Base-by-base conservation (phyloP, 1,284 basidiomycete genomes). In the Sanghuangporus baumii region DNA sequence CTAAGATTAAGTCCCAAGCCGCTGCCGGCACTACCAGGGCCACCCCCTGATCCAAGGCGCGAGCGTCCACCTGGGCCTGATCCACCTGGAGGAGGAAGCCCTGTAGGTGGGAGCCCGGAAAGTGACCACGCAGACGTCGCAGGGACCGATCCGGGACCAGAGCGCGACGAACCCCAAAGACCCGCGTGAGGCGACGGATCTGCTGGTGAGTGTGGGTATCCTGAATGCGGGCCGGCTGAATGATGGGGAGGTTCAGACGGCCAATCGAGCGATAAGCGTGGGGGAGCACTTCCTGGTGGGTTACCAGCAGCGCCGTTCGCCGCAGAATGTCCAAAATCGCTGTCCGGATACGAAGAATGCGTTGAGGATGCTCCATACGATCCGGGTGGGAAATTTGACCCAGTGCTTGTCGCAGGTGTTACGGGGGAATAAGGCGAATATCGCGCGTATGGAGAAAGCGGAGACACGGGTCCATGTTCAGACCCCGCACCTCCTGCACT, bases 171-270 rank as follows among this genome's bases (percentile, higher is more conserved):
- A 16, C 58, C 50, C 58, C 58, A 60, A 36, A 60, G 46, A 41
- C 48, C 34, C 11, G 51, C 55, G 54, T 47, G 47, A 8, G 40
- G 43, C 9, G 60, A 51, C n/a, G 40, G 55, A 51, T 57, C 60
- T 16, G 41, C 60, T 6, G 60, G 54, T 6, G 54, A 57, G 55
- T 62, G 54, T 14, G 54, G 54, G n/a, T 55, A 62, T 20, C 26
- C 54, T 14, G 55, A 57, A 31, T 56, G 60, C 54, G 11, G 59
- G 41, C 23, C 43, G 14, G 47, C 46, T 7, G 50, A 47, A 23
- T 51, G 58, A 31, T 37, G 59, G 14, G 12, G 52, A 37, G 20
- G 11, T 18, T 34, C 59, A 6, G 59, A 55, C 18, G 58, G 47
- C 58, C 58, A 59, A 37, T 50, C 58, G 9, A 18, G 12, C 38